Evolutionary conservation across 352 stramenopile species (phyloP).

Genomic region (Phytophthora europaea): DNA sequence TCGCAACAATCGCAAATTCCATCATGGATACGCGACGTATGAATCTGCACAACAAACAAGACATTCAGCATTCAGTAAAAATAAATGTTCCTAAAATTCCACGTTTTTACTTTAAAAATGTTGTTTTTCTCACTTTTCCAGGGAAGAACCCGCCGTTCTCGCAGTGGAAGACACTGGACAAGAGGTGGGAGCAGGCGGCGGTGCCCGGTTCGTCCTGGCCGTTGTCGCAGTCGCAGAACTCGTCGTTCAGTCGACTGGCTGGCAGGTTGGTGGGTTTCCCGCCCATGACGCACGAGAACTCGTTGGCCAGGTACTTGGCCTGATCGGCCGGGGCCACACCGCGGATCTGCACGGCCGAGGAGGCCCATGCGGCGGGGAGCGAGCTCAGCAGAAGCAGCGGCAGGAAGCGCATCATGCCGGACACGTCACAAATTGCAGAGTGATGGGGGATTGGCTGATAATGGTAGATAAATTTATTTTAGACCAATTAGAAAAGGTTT

Average conservation of each 20-base stretch:
- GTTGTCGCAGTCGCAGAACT: slow-evolving; percentile 95
- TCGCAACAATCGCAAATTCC: slow-evolving; percentile 99
- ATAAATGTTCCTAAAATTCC: not conserved
- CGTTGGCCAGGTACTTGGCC: slow-evolving; percentile 20
- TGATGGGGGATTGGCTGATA: slow-evolving; percentile 27
- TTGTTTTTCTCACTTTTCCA: slow-evolving; percentile 45
- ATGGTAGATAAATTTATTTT: slow-evolving; percentile 1
- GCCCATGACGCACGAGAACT: slow-evolving; percentile 46
- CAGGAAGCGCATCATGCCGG: slow-evolving; percentile 26
- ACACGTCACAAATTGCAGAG: slow-evolving; percentile 12
- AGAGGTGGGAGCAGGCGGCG: slow-evolving; percentile 75
- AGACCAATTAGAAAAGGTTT: slow-evolving; percentile 19
- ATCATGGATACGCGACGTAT: slow-evolving; percentile 92
- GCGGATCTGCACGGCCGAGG: slow-evolving; percentile 33
- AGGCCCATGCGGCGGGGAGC: slow-evolving; percentile 1
- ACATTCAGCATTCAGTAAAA: not conserved
- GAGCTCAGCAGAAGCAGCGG: slow-evolving; percentile 17
- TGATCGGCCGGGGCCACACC: slow-evolving; percentile 57
- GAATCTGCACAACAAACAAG: slow-evolving; percentile 48
- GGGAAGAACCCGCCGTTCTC: slow-evolving; percentile 72
- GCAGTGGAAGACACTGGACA: slow-evolving; percentile 74
- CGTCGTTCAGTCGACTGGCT: slow-evolving; percentile 87
- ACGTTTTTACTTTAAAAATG: not conserved
- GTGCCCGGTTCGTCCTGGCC: slow-evolving; percentile 92
- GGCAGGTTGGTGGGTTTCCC: slow-evolving; percentile 47